Conservation (phyloP, 345 rosid genomes). For the Eutrema japonicum region DNA sequence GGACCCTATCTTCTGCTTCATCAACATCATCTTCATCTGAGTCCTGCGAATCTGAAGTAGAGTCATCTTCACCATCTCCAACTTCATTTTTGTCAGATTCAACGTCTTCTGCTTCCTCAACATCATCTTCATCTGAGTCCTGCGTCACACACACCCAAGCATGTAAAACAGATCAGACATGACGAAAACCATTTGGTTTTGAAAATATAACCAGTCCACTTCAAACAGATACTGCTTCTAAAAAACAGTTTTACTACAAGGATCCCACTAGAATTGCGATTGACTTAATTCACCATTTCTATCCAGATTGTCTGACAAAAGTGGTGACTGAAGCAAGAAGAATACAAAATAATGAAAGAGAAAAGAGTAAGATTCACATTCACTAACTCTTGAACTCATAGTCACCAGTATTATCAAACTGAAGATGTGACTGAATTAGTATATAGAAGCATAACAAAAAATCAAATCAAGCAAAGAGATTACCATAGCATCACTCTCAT, state of each 20-base stretch:
- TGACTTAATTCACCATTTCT: not conserved
- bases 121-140: conserved; percentile 51
- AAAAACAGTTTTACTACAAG: not conserved
- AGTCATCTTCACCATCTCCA: conserved; percentile 21
- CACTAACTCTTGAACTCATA: conserved; percentile 11
- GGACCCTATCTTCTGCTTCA: conserved; percentile 46
- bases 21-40: conserved; percentile 24
- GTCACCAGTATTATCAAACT: conserved; percentile 18
- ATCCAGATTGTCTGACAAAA: conserved; percentile 18
- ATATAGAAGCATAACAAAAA: conserved; percentile 15
- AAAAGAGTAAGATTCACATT: conserved; percentile 7
- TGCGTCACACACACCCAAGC: conserved; percentile 37
- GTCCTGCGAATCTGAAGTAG: not conserved
- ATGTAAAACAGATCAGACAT: conserved; percentile 10
- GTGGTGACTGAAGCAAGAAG: conserved; percentile 13
- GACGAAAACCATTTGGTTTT: not conserved
- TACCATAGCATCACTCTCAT: conserved; percentile 52
- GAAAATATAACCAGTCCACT: conserved; percentile 4
- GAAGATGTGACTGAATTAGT: conserved; percentile 2
- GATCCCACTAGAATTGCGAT: conserved; percentile 14
- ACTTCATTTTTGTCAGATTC: conserved; percentile 35
- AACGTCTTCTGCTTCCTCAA: conserved; percentile 23
- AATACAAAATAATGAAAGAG: not conserved
- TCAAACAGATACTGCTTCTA: conserved; percentile 17
- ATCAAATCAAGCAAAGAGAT: conserved; percentile 33